Evolutionary conservation across 2,329 filamentous ascomycete species (phyloP), one percentile per base, ranked within the genome.

Genomic region (Paracoccidioides lutzii): DNA sequence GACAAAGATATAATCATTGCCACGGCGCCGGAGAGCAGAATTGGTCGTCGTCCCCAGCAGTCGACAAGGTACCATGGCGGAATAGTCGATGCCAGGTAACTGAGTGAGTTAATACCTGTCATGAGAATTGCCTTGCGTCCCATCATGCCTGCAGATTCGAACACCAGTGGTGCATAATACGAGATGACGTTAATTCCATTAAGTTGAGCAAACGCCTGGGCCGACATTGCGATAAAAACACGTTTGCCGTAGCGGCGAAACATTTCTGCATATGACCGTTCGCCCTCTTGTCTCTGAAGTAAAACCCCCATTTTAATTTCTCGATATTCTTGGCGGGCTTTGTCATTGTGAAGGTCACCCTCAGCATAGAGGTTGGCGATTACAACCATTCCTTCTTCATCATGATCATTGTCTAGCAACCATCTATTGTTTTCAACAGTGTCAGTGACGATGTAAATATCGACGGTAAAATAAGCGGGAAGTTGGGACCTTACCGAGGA

Each of bases 181-280:
- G 91, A 97, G 60, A 98, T 98, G 68, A 98, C 93, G 73, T 98
- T 98, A 76, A 98, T 98, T 61, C 93, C 93, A 74, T 97, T 97
- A 54, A 98, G 82, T 73, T 98, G 93, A 33, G 93, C 93, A 61
- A 98, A 81, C 5, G 85, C 90, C 72, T 97, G 93, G 3, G 93
- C 93, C 38, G 91, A 97, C 93, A 97, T 97, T 73, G 93, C 93
- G 69, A 97, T 97, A 67, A 97, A 89, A 61, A 97, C 91, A 54
- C 93, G 88, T 65, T 87, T 93, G 67, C 80, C 81, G 76, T 97
- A 97, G 59, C 88, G 83, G 65, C 81, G 85, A 78, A 97, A 98
- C 93, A 98, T 98, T 59, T 97, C 93, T 42, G 72, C 64, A 71
- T 97, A 98, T 0, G 87, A 83, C 62, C 93, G 82, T 74, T 97